Evolutionary conservation across 805 yeast species (phyloP).

Genomic region (Groenewaldozyma salmanticensis): DNA sequence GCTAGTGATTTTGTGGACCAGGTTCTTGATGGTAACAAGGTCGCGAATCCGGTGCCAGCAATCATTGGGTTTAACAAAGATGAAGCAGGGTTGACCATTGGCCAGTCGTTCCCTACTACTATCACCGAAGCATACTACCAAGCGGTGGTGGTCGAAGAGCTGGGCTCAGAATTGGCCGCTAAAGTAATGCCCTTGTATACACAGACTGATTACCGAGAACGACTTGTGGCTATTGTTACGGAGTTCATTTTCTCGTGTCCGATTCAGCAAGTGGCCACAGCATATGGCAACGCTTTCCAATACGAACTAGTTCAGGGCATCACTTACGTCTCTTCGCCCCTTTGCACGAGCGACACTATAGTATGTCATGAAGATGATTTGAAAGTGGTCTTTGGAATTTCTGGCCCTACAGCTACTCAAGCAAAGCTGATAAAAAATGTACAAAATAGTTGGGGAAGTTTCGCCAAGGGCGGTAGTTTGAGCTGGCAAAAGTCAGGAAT

Average conservation of each 20-base stretch:
- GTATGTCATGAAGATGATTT: slow-evolving; percentile 27
- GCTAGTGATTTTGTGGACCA: slow-evolving; percentile 12
- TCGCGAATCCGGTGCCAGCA: slow-evolving; percentile 17
- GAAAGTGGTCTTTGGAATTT: slow-evolving; percentile 23
- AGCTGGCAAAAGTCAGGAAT: too few relatives aligned
- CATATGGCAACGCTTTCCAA: slow-evolving; percentile 11
- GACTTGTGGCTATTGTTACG: slow-evolving; percentile 13
- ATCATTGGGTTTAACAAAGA: slow-evolving; percentile 19
- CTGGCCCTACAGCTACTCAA: slow-evolving; percentile 12
- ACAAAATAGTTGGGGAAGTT: slow-evolving; percentile 22
- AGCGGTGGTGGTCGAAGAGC: background rate
- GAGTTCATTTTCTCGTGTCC: slow-evolving; percentile 21
- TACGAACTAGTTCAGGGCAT: slow-evolving; percentile 22
- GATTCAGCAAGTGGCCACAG: slow-evolving; percentile 4
- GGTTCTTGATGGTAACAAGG: slow-evolving; percentile 5
- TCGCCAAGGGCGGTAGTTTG: slow-evolving; percentile 18
- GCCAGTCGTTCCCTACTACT: slow-evolving; percentile 6
- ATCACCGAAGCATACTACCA: slow-evolving; percentile 1
- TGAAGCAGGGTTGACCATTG: slow-evolving; percentile 19
- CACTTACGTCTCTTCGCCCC: slow-evolving; percentile 14
- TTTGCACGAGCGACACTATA: slow-evolving; percentile 3
- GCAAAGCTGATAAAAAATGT: slow-evolving; percentile 15
- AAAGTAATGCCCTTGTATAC: slow-evolving; percentile 8
- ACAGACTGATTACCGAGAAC: slow-evolving; percentile 1
- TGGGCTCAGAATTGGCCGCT: slow-evolving; percentile 5